Evolutionary conservation across 1,139 yeast species (phyloP).

Genomic region (Protomyces macrosporus): DNA sequence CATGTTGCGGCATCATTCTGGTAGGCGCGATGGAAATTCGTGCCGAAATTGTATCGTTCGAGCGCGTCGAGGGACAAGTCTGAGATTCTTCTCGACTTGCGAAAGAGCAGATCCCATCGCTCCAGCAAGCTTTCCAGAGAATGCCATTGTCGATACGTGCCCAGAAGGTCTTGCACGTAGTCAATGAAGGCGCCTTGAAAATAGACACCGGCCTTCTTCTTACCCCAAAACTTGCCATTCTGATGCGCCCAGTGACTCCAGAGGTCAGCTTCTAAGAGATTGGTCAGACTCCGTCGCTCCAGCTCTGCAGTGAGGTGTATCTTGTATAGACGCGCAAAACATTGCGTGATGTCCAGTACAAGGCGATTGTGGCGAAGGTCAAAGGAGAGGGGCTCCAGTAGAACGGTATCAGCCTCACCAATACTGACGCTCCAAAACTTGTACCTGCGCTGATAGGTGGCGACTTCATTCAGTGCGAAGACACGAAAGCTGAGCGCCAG

Average conservation of each 20-base stretch:
- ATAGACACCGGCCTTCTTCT: neutral
- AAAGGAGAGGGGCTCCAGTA: neutral
- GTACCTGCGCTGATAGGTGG: too few species aligned
- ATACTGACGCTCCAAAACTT: neutral
- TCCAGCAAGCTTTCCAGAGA: neutral
- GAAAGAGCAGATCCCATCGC: neutral
- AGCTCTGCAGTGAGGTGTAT: neutral
- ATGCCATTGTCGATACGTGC: neutral
- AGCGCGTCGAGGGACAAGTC: neutral
- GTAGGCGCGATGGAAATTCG: neutral
- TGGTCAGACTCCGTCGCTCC: neutral
- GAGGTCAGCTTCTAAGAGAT: constrained; percentile 1
- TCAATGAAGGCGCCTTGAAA: neutral
- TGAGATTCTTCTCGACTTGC: neutral
- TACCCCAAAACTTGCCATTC: neutral
- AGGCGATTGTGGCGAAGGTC: neutral
- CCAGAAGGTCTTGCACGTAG: neutral
- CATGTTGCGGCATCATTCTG: neutral
- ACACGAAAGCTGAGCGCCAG: too few species aligned
- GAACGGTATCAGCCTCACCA: neutral
- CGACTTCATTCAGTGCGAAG: too few species aligned
- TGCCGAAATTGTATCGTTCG: neutral
- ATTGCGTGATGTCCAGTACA: neutral
- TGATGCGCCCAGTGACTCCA: neutral
- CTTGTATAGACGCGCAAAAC: neutral